Evolutionary conservation across 108 stramenopile species (phyloP).

Genomic region (Cyclostephanos tholiformis): DNA sequence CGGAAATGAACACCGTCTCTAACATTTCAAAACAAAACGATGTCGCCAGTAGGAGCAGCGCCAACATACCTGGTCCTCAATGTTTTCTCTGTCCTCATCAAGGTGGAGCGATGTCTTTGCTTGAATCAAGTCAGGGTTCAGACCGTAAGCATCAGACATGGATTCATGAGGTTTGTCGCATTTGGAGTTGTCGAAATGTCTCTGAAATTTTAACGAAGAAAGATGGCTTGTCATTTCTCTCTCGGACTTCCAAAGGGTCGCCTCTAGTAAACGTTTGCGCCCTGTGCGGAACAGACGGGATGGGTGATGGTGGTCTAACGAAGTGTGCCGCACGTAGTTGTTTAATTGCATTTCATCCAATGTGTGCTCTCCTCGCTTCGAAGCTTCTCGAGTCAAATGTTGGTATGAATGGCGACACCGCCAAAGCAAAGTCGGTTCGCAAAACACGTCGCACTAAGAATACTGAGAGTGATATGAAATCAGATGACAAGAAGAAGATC

Average conservation of each 20-base stretch:
- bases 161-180: slow-evolving; percentile 73
- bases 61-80: slow-evolving; percentile 34
- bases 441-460: slow-evolving; percentile 30
- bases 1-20: slow-evolving; percentile 12
- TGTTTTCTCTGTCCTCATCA: slow-evolving; percentile 63
- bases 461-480: slow-evolving; percentile 8
- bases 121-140: slow-evolving; percentile 20
- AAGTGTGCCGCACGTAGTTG: slow-evolving; percentile 75
- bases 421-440: slow-evolving; percentile 19
- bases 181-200: slow-evolving; percentile 51
- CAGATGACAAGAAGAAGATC: slow-evolving; percentile 15
- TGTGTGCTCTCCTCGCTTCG: slow-evolving; percentile 72
- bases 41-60: slow-evolving; percentile 20
- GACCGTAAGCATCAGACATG: slow-evolving; percentile 23
- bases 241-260: slow-evolving; percentile 12
- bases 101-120: slow-evolving; percentile 71
- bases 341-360: slow-evolving; percentile 72
- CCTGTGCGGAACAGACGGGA: slow-evolving; percentile 55
- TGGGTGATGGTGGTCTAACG: slow-evolving; percentile 38
- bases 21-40: slow-evolving; percentile 5
- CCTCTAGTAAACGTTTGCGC: slow-evolving; percentile 47
- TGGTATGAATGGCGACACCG: slow-evolving; percentile 3
- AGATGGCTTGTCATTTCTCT: neutral
- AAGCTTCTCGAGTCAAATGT: slow-evolving; percentile 14
- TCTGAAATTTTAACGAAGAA: slow-evolving; percentile 15